Conservation (phyloP, 1,284 basidiomycete genomes). For the Rhizopogon hawkerae region DNA sequence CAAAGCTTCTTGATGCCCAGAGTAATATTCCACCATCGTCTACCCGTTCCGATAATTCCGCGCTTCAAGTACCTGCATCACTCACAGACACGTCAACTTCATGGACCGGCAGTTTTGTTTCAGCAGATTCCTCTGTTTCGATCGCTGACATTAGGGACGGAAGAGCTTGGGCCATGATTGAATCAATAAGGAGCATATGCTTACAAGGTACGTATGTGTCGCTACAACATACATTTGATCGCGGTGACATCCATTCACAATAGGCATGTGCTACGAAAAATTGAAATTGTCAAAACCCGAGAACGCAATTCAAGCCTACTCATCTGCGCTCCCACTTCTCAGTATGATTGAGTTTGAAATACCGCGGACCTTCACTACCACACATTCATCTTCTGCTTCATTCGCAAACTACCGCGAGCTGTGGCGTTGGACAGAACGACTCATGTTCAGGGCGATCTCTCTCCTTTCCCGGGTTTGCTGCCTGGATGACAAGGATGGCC, state of each 20-base stretch:
- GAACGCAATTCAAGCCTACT: slow-evolving; percentile 47
- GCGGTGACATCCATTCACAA: not conserved
- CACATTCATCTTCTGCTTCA: slow-evolving; percentile 34
- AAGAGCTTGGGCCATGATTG: slow-evolving; percentile 55
- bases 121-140: slow-evolving; percentile 32
- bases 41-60: slow-evolving; percentile 35
- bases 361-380: slow-evolving; percentile 27
- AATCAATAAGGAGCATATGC: slow-evolving; percentile 58
- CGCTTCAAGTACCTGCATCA: slow-evolving; percentile 30
- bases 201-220: slow-evolving; percentile 45
- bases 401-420: slow-evolving; percentile 63
- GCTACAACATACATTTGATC: not conserved
- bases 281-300: slow-evolving; percentile 41
- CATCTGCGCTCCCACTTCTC: slow-evolving; percentile 48
- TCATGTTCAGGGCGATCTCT: slow-evolving; percentile 61
- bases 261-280: slow-evolving; percentile 47
- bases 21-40: slow-evolving; percentile 40
- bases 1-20: slow-evolving; percentile 43
- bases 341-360: slow-evolving; percentile 43
- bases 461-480: slow-evolving; percentile 43
- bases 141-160: slow-evolving; percentile 51
- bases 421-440: slow-evolving; percentile 71
- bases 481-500: slow-evolving; percentile 30
- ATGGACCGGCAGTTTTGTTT: slow-evolving; percentile 40
- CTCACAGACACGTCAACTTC: slow-evolving; percentile 36